phyloP scores from a whole-genome alignment of 768 basidiomycete species.

The Boletus rex-veris region DNA sequence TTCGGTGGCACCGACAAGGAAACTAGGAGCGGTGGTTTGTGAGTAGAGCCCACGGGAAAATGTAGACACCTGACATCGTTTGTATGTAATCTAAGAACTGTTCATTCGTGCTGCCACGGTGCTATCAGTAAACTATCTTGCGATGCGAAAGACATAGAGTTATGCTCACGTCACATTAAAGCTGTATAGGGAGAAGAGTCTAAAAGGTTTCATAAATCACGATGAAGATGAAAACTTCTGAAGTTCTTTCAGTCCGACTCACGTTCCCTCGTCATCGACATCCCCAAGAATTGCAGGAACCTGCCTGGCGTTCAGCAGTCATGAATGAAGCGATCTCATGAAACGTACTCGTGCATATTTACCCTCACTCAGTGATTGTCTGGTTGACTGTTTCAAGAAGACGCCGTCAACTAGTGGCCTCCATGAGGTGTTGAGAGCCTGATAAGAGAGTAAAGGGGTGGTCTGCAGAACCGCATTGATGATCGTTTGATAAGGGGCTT shows the following conservation, averaged over 20 bases:
- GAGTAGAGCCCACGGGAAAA: not conserved
- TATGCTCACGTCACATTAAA: constrained; percentile 21
- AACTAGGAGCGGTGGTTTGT: not conserved
- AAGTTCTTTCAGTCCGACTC: not conserved
- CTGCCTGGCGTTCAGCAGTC: not conserved
- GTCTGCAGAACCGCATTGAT: constrained; percentile 8
- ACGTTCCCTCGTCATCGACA: constrained; percentile 4
- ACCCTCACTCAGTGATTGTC: constrained; percentile 21
- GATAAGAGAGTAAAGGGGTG: constrained; percentile 9
- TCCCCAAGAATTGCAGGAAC: not conserved
- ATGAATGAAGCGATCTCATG: not conserved
- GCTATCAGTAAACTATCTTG: not conserved
- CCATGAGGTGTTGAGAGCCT: constrained; percentile 11
- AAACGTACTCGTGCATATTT: constrained; percentile 28
- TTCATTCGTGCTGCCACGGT: not conserved
- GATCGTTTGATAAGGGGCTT: constrained; percentile 13
- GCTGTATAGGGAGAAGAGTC: constrained; percentile 26
- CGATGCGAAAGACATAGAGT: not conserved
- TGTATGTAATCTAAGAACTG: constrained; percentile 7
- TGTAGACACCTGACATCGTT: not conserved
- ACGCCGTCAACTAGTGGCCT: constrained; percentile 4
- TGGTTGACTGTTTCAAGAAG: not conserved
- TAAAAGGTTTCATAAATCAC: not conserved
- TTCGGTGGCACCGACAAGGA: constrained; percentile 8
- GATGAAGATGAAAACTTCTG: not conserved